phyloP scores from a whole-genome alignment of 1,284 basidiomycete species.

The Puccinia triticina region DNA sequence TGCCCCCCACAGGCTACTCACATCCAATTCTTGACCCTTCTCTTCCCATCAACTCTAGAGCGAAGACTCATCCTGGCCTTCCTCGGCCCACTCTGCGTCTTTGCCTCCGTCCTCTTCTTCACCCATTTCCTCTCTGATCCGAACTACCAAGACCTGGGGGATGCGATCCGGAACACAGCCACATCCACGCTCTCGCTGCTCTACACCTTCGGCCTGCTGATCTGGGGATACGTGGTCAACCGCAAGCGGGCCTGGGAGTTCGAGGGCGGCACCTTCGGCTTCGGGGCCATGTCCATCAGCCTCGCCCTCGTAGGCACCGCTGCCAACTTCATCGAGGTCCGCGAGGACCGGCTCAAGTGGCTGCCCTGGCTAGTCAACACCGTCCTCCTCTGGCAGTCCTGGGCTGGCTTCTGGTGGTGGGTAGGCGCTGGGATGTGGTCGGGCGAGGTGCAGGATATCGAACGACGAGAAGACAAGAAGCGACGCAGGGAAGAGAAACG shows the following conservation, averaged over 20 bases:
- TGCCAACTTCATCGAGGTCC: constrained; percentile 83
- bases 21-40: constrained; percentile 93
- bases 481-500: constrained; percentile 43
- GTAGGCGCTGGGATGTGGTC: constrained; percentile 82
- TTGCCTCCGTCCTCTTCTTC: constrained; percentile 69
- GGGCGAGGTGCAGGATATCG: constrained; percentile 68
- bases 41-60: constrained; percentile 93
- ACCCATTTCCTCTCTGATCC: constrained; percentile 68
- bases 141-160: constrained; percentile 68
- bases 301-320: constrained; percentile 78
- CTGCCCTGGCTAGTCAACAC: constrained; percentile 81
- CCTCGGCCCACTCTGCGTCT: constrained; percentile 61
- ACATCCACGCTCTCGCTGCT: constrained; percentile 91
- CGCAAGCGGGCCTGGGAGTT: constrained; percentile 79
- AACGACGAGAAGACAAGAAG: constrained; percentile 63
- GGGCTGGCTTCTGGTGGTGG: constrained; percentile 78
- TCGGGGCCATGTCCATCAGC: constrained; percentile 77
- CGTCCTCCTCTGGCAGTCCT: constrained; percentile 84
- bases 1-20: constrained; percentile 75
- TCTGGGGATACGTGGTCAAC: constrained; percentile 93
- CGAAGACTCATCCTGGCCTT: constrained; percentile 82
- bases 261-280: constrained; percentile 86
- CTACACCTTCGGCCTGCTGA: constrained; percentile 82
- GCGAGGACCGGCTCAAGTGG: constrained; percentile 81
- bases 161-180: constrained; percentile 87